These are phyloP conservation scores for Pseudogymnoascus sp. DNA, from an alignment of 2,329 filamentous ascomycete species.

Conservation along the genomic window DNA sequence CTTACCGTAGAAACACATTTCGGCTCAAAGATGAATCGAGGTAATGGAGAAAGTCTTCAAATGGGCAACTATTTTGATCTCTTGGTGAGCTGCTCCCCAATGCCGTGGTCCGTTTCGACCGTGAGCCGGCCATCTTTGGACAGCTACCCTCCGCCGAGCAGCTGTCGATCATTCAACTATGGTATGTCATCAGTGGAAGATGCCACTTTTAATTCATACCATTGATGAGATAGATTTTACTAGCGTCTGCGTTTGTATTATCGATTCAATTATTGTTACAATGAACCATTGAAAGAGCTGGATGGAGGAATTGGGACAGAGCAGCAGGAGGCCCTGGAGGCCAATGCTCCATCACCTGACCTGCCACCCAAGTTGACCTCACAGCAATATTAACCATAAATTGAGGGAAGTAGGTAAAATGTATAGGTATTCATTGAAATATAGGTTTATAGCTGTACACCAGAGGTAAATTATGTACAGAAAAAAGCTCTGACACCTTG, in stretches of 20 bases:
- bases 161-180: neutral
- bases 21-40: neutral
- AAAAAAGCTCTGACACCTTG: neutral
- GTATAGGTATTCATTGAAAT: neutral
- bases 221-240: neutral
- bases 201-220: neutral
- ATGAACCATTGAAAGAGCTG: neutral
- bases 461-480: neutral
- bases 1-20: constrained; percentile 5
- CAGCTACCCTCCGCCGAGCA: neutral
- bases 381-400: neutral
- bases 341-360: neutral
- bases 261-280: neutral
- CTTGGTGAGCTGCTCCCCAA: neutral
- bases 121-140: neutral
- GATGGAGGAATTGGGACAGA: neutral
- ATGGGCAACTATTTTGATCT: neutral
- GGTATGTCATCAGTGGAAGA: neutral
- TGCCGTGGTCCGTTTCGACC: neutral
- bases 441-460: neutral
- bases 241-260: neutral
- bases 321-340: neutral
- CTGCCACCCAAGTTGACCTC: neutral
- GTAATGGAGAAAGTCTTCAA: constrained; percentile 4
- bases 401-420: neutral